These are phyloP conservation scores for Allium fistulosum DNA, from an alignment of 106 monocot genomes.

Conservation along the genomic window DNA sequence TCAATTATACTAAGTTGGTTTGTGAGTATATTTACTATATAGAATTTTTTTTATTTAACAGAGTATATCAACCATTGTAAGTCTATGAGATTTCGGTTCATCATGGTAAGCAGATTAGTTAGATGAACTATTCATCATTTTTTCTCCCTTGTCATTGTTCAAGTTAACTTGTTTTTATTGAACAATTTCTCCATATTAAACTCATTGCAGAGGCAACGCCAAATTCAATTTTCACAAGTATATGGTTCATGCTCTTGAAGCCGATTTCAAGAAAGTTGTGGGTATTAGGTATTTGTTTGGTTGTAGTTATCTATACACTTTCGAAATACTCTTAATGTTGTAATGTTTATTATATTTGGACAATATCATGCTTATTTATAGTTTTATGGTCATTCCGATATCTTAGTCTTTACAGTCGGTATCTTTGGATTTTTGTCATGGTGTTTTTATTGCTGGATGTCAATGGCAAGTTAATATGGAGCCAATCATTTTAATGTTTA, in stretches of 20 bases:
- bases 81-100: too few species aligned
- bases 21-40: too few species aligned
- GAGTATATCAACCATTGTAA: too few species aligned
- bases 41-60: too few species aligned
- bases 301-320: background rate
- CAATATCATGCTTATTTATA: background rate
- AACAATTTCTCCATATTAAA: too few species aligned
- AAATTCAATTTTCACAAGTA: slow-evolving; percentile 65
- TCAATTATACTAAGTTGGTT: too few species aligned
- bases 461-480: slow-evolving; percentile 34
- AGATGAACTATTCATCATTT: too few species aligned
- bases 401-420: slow-evolving; percentile 51
- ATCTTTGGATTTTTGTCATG: slow-evolving; percentile 77
- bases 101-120: too few species aligned
- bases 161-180: too few species aligned
- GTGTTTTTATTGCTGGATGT: slow-evolving; percentile 73
- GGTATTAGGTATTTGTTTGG: slow-evolving; percentile 41
- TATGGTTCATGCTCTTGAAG: slow-evolving; percentile 56
- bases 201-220: slow-evolving; percentile 36
- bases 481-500: background rate
- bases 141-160: too few species aligned
- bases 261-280: slow-evolving; percentile 69
- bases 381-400: background rate
- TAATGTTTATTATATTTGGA: background rate
- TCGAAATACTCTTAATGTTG: background rate